A percentile compares a stretch with the other conserved stretches of the same genome.
These are phyloP conservation scores for Entonaema liquescens DNA, from an alignment of 495 filamentous ascomycete species.

Conservation along the genomic window DNA sequence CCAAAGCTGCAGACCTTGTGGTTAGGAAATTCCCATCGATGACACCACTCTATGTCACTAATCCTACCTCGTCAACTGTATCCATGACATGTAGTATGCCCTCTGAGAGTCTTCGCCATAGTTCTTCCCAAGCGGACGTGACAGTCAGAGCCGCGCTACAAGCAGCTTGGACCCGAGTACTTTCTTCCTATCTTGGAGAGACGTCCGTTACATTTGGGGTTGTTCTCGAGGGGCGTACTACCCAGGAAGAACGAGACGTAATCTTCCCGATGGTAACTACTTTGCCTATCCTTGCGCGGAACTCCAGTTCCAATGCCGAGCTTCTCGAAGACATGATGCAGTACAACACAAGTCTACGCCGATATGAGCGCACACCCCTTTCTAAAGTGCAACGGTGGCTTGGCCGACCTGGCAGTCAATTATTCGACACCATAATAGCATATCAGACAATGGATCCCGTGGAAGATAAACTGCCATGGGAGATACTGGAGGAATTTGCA, in stretches of 20 bases:
- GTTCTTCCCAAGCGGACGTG: constrained; percentile 62
- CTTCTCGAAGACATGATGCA: constrained; percentile 66
- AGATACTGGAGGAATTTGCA: constrained; percentile 50
- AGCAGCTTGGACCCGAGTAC: constrained; percentile 75
- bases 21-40: constrained; percentile 74
- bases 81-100: constrained; percentile 52
- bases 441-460: constrained; percentile 61
- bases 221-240: constrained; percentile 74
- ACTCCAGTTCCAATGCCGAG: constrained; percentile 59
- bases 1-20: constrained; percentile 58
- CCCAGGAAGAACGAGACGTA: constrained; percentile 59
- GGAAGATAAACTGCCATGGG: constrained; percentile 31
- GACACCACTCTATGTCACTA: constrained; percentile 63
- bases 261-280: constrained; percentile 80
- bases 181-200: constrained; percentile 78
- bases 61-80: constrained; percentile 48
- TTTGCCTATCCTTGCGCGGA: constrained; percentile 67
- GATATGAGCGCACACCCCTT: constrained; percentile 75
- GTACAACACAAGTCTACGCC: constrained; percentile 67
- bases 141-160: constrained; percentile 76
- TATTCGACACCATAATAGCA: constrained; percentile 83
- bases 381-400: constrained; percentile 72
- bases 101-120: constrained; percentile 58
- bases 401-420: constrained; percentile 61
- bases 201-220: constrained; percentile 72